These are phyloP conservation scores for Jatropha curcas DNA, from an alignment of 345 rosid genomes.

Conservation along the genomic window DNA sequence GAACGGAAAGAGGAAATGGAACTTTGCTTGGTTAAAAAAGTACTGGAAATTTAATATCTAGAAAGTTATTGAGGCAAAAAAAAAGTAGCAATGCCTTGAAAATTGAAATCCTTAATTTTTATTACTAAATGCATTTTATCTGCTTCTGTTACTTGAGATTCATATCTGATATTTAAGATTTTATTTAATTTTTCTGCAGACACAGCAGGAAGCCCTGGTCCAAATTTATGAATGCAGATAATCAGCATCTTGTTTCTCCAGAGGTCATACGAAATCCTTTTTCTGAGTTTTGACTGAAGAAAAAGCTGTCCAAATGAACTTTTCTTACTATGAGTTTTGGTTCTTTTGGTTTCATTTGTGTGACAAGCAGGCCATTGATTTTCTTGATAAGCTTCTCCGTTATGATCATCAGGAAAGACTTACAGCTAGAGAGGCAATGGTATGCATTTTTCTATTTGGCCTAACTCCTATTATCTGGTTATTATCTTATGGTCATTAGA, in stretches of 20 bases:
- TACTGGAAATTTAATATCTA: no score
- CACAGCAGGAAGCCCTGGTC: slow-evolving; percentile 90
- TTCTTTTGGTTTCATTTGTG: slow-evolving; percentile 9
- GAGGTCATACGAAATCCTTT: slow-evolving; percentile 44
- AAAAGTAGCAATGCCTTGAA: not conserved
- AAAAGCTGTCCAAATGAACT: not conserved
- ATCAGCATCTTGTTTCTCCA: slow-evolving; percentile 83
- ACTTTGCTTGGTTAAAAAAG: not conserved
- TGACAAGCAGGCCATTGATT: slow-evolving; percentile 73
- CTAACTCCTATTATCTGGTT: not conserved
- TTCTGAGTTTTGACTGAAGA: not conserved
- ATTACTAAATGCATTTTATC: not conserved
- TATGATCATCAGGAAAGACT: slow-evolving; percentile 88
- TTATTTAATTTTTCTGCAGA: slow-evolving; percentile 34
- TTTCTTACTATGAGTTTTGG: slow-evolving; percentile 12
- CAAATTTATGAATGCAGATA: slow-evolving; percentile 71
- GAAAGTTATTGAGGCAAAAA: no score
- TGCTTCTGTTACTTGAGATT: not conserved
- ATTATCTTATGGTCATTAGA: not conserved
- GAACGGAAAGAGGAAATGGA: not conserved
- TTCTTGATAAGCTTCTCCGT: slow-evolving; percentile 75
- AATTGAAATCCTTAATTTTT: not conserved
- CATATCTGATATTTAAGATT: not conserved
- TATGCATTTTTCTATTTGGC: slow-evolving; percentile 11
- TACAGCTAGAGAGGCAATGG: slow-evolving; percentile 90